Conservation (phyloP, 2,329 filamentous ascomycete genomes). For the Chrysosporium queenslandicum region DNA sequence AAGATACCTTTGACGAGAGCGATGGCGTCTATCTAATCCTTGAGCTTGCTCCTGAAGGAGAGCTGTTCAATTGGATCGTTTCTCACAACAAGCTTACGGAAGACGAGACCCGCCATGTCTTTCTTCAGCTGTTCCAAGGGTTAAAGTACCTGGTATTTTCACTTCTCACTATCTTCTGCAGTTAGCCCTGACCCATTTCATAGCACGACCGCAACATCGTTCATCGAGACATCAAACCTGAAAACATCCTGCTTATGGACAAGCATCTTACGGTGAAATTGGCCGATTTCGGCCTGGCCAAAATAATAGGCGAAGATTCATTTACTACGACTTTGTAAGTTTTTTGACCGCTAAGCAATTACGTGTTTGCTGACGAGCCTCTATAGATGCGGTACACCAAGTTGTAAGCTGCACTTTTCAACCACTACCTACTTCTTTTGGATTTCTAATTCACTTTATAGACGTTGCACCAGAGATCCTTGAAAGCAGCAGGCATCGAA, state of each 20-base stretch:
- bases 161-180: background rate
- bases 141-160: conserved; percentile 79
- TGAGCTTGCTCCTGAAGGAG: conserved; percentile 83
- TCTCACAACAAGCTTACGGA: conserved; percentile 82
- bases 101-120: conserved; percentile 72
- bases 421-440: too few relatives aligned
- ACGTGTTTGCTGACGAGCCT: conserved; percentile 21
- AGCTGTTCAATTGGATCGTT: conserved; percentile 92
- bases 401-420: conserved; percentile 49
- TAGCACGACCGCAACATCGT: conserved; percentile 92
- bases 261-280: conserved; percentile 79
- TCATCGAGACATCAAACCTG: conserved; percentile 93
- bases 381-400: conserved; percentile 71
- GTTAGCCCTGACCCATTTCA: background rate
- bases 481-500: conserved; percentile 66
- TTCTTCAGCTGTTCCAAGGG: conserved; percentile 82
- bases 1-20: conserved; percentile 86
- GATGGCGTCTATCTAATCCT: conserved; percentile 86
- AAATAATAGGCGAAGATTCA: conserved; percentile 96
- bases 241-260: conserved; percentile 85
- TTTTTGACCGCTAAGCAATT: too few relatives aligned
- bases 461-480: conserved; percentile 94
- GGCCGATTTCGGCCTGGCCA: conserved; percentile 91
- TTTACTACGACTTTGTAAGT: conserved; percentile 83
- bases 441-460: conserved; percentile 19